Evolutionary conservation across 176 grass and related monocot species (phyloP), one percentile per base, ranked within the genome.

Genomic region (Cenchrus purpureus): DNA sequence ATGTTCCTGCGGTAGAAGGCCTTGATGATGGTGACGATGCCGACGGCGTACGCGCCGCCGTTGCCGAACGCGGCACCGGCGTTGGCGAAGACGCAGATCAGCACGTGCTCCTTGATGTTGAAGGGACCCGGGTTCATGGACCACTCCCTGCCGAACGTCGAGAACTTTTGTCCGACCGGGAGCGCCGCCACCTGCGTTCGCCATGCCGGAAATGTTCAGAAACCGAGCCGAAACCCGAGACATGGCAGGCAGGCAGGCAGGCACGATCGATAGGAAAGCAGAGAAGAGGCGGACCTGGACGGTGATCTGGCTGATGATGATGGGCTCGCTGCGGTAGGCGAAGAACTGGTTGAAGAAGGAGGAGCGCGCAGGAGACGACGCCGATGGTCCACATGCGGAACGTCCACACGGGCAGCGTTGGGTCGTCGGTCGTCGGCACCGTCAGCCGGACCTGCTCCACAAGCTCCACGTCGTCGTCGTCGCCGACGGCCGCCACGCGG

Each of bases 321-420:
- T 82, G 44, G 92, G 92, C 80, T 94, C 81, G 5, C 60, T 86
- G n/a, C 92, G 87, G 77, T 94, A 94, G 8, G 78, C 43, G 90
- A 94, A 94, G 78, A 94, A 94, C 85, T 94, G 92, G 87, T 94
- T 94, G 51, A 94, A 74, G 85, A 94, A 94, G 48, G 92, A 95
- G 75, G 12, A 95, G 79, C 6, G 77, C 85, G 85, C 90, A 95
- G 46, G 92, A 88, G 25, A 88, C 5, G 34, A 91, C 28, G 52
- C 92, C 92, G 45, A 95, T 85, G 28, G 77, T 68, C 92, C 92
- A 95, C 92, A 95, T 95, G 20, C 92, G 90, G 83, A 95, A 95
- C 44, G 92, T 95, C 92, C 92, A 95, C 66, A 95, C 92, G 4
- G 92, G 90, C 40, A 86, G 67, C 44, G 84, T 37, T 12, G 92